Conservation (phyloP, 2,329 filamentous ascomycete genomes). For the Alternaria viburni region DNA sequence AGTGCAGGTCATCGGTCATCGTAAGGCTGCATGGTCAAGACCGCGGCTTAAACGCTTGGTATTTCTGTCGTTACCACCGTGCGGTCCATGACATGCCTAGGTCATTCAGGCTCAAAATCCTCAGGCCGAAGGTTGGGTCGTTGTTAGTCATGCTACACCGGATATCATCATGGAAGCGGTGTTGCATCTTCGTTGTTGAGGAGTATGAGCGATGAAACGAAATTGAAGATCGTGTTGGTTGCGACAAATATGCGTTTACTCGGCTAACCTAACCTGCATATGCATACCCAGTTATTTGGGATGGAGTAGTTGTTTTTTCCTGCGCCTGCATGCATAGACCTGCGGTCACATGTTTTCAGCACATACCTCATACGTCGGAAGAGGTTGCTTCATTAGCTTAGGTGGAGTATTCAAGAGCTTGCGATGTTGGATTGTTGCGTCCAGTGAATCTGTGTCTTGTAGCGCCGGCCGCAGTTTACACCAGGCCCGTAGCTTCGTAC, state of each 20-base stretch:
- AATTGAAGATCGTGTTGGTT: slow-evolving; percentile 1
- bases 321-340: slow-evolving; percentile 21
- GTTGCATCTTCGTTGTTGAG: not conserved
- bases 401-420: not conserved
- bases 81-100: not conserved
- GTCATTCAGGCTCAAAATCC: not conserved
- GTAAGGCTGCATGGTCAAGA: not conserved
- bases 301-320: slow-evolving; percentile 6
- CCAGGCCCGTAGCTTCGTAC: not conserved
- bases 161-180: not conserved
- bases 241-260: slow-evolving; percentile 2
- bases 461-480: not conserved
- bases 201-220: not conserved
- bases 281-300: slow-evolving; percentile 11
- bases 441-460: not conserved
- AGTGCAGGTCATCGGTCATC: not conserved
- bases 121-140: not conserved
- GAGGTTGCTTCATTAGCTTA: not conserved
- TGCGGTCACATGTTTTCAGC: slow-evolving; percentile 20
- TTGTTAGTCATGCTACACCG: not conserved
- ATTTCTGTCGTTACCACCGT: not conserved
- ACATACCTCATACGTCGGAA: slow-evolving; percentile 1
- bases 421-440: not conserved
- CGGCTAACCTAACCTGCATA: slow-evolving; percentile 20
- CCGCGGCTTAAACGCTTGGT: slow-evolving; percentile 2